Conservation (phyloP, 352 stramenopile species). For the Phytophthora brassicae region DNA sequence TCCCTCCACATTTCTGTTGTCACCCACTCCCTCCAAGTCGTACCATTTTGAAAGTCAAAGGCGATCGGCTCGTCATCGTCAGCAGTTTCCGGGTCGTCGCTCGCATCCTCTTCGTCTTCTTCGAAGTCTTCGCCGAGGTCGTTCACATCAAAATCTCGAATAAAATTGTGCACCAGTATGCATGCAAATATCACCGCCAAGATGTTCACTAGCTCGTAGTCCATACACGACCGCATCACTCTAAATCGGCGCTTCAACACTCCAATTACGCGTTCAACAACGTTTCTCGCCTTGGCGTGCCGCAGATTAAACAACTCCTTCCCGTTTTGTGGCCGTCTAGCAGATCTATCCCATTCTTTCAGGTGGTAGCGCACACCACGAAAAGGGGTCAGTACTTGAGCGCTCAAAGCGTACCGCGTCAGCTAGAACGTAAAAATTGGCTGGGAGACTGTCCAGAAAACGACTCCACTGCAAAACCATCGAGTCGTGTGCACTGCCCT, state of each 20-base stretch:
- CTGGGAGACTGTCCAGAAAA: neutral
- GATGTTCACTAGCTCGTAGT: neutral
- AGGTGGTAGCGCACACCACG: constrained; percentile 3
- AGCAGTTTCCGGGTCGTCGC: too few relatives aligned
- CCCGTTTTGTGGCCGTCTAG: neutral
- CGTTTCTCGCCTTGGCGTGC: neutral
- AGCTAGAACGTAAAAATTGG: neutral
- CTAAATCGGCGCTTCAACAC: constrained; percentile 2
- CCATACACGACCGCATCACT: neutral
- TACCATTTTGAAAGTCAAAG: neutral
- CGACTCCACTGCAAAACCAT: neutral
- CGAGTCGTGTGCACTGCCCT: neutral
- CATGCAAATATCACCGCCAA: constrained; percentile 5
- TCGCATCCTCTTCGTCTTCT: neutral
- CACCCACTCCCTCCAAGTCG: neutral
- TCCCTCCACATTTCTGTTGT: neutral
- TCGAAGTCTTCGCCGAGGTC: constrained; percentile 6
- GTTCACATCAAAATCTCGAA: constrained; percentile 1
- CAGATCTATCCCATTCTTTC: neutral
- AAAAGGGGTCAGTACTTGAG: neutral
- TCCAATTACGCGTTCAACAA: constrained; percentile 3
- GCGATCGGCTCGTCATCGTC: neutral
- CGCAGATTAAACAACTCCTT: constrained; percentile 5
- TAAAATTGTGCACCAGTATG: constrained; percentile 6
- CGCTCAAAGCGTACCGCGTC: neutral